phyloP scores from a whole-genome alignment of 1,284 basidiomycete species.

The Boletus sp. region DNA sequence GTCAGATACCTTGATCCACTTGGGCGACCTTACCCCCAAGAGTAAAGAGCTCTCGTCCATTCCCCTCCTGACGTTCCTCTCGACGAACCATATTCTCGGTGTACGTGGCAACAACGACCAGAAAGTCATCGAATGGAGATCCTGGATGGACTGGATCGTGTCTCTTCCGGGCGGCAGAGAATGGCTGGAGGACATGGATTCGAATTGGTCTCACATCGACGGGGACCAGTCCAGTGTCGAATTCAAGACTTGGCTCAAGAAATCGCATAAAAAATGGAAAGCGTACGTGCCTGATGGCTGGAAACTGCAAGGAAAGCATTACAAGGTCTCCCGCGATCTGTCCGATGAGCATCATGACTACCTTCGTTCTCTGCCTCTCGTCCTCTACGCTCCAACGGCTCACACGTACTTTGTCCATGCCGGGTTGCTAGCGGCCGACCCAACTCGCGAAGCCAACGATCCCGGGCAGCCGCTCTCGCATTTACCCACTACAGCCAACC shows the following conservation, averaged over 20 bases:
- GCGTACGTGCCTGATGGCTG: slow-evolving; percentile 58
- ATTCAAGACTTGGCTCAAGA: slow-evolving; percentile 23
- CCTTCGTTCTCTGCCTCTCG: slow-evolving; percentile 65
- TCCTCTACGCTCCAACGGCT: slow-evolving; percentile 71
- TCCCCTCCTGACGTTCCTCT: slow-evolving; percentile 63
- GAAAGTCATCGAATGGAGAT: slow-evolving; percentile 78
- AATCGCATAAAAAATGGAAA: slow-evolving; percentile 44
- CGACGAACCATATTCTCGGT: slow-evolving; percentile 57
- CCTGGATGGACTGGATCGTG: slow-evolving; percentile 71
- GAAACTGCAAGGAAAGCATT: slow-evolving; percentile 74
- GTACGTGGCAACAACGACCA: slow-evolving; percentile 94
- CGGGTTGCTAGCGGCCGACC: slow-evolving; percentile 73
- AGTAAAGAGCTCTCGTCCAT: slow-evolving; percentile 50
- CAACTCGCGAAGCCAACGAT: slow-evolving; percentile 45
- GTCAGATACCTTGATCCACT: slow-evolving; percentile 70
- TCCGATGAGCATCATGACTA: slow-evolving; percentile 59
- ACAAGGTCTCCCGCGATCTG: slow-evolving; percentile 65
- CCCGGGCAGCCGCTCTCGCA: slow-evolving; percentile 64
- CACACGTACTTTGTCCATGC: slow-evolving; percentile 82
- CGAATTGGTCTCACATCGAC: slow-evolving; percentile 36
- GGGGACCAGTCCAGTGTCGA: slow-evolving; percentile 35
- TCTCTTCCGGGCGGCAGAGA: slow-evolving; percentile 42
- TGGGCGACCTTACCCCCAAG: slow-evolving; percentile 79
- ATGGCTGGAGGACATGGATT: slow-evolving; percentile 51
- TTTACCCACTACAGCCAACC: slow-evolving; percentile 43